These are phyloP conservation scores for Agastache rugosa DNA, from an alignment of 257 asterid species.

Conservation along the genomic window DNA sequence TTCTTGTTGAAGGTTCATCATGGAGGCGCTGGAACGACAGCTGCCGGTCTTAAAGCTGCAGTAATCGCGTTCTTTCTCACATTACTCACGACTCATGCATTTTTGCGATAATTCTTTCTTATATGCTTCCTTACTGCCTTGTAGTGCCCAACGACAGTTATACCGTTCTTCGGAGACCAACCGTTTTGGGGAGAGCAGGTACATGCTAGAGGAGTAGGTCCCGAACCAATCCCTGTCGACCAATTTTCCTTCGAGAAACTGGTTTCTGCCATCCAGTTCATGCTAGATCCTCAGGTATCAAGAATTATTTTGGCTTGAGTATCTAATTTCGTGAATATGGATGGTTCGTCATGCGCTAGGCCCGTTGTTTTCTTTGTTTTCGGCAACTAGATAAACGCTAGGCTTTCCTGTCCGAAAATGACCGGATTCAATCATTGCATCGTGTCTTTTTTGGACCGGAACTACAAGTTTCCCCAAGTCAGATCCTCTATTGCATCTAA, in stretches of 20 bases:
- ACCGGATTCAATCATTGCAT: not conserved
- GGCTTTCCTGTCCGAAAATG: not conserved
- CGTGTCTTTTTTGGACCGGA: not conserved
- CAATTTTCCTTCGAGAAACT: slow-evolving; percentile 79
- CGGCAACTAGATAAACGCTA: not conserved
- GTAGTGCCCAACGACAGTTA: slow-evolving; percentile 88
- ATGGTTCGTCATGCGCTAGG: not conserved
- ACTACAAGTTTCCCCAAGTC: too few species aligned
- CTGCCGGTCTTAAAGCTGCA: slow-evolving; percentile 95
- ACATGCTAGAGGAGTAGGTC: slow-evolving; percentile 88
- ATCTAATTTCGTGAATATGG: not conserved
- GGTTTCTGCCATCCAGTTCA: slow-evolving; percentile 80
- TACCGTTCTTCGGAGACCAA: slow-evolving; percentile 97
- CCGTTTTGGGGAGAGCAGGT: slow-evolving; percentile 93
- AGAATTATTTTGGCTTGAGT: not conserved
- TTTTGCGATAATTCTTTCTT: not conserved
- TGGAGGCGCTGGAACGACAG: slow-evolving; percentile 99
- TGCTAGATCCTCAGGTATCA: slow-evolving; percentile 70
- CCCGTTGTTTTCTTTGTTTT: not conserved
- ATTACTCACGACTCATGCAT: not conserved
- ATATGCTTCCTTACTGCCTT: slow-evolving; percentile 9
- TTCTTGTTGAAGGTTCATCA: slow-evolving; percentile 73
- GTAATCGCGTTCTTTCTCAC: slow-evolving; percentile 42
- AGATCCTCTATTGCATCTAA: too few species aligned
- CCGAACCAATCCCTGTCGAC: slow-evolving; percentile 82